These are phyloP conservation scores for Alternaria sp. DNA, from an alignment of 2,329 filamentous ascomycete genomes.

Conservation along the genomic window DNA sequence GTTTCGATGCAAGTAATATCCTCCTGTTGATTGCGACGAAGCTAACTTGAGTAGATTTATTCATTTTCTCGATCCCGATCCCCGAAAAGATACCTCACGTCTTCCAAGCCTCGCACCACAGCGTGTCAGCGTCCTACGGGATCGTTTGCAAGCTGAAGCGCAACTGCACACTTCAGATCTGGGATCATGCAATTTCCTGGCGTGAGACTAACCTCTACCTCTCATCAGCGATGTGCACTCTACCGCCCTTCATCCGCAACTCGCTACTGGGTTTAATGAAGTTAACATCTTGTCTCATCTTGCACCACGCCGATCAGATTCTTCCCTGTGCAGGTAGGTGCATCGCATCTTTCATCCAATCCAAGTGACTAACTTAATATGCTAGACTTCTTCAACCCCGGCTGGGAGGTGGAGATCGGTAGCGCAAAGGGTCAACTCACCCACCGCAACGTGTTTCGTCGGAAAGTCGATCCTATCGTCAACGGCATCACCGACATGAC, in stretches of 20 bases:
- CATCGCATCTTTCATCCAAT: background rate
- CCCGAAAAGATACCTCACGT: conserved; percentile 64
- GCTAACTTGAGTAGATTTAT: conserved; percentile 47
- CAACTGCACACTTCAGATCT: conserved; percentile 66
- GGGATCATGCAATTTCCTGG: conserved; percentile 70
- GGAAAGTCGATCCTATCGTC: conserved; percentile 69
- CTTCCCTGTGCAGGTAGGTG: conserved; percentile 44
- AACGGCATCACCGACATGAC: conserved; percentile 71
- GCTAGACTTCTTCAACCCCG: conserved; percentile 67
- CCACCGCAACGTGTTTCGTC: conserved; percentile 63
- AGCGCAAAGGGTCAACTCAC: conserved; percentile 63
- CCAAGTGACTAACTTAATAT: conserved; percentile 30
- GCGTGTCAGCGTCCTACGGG: conserved; percentile 65
- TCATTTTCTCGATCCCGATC: conserved; percentile 65
- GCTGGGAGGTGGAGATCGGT: conserved; percentile 68
- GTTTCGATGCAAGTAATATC: conserved; percentile 48
- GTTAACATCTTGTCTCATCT: conserved; percentile 49
- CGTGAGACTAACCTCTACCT: conserved; percentile 57
- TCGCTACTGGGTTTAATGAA: conserved; percentile 50
- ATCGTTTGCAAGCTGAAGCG: conserved; percentile 68
- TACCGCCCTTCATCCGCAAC: conserved; percentile 51
- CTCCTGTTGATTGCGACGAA: background rate
- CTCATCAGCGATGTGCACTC: conserved; percentile 50
- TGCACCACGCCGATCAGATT: conserved; percentile 63
- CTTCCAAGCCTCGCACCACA: conserved; percentile 69